Evolutionary conservation across 192 early-diverging fungal species (phyloP), one percentile per base, ranked within the genome.

Genomic region (Phycomyces nitens): DNA sequence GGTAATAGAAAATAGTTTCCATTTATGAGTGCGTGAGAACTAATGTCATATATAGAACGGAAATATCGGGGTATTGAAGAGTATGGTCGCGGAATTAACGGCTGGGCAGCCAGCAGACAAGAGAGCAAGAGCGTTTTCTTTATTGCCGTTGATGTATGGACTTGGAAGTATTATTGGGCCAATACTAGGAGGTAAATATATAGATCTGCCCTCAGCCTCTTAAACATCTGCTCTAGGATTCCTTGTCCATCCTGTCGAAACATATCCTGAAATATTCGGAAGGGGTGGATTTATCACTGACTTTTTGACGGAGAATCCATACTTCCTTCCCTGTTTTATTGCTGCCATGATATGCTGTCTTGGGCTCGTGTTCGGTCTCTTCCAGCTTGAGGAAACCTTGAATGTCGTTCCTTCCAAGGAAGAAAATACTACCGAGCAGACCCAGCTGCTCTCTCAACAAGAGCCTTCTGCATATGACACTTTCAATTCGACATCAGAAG

Each of bases 41-140:
- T 15, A n/a, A n/a, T n/a, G n/a, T n/a, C n/a, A n/a, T 18, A 49
- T 42, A 39, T 72, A 81, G 71, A 86, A 85, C 55, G 89, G 83
- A 1, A 87, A 83, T 61, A 72, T 82, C 11, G 85, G 88, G 11
- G 88, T 92, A 16, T 75, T 86, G 39, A 92, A 90, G 40, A 63
- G 85, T 40, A 79, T 88, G 21, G 64, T 92, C 44, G 87, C 83
- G 6, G 92, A 94, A 73, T 77, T 94, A 18, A 84, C 89, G 7
- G 86, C 88, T 60, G 77, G 80, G 16, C 81, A 78, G 10, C 89
- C 87, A 57, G 77, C 83, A 43, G 61, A 78, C 2, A 68, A 82
- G 9, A 60, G 71, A 55, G 71, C 71, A 34, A 14, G 47, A 58
- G 88, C 86, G 44, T 92, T 92, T 70, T 75, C 84, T 5, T 16